Evolutionary conservation across 805 yeast species (phyloP), one percentile per base, ranked within the genome.

Genomic region (Phaffomyces thermotolerans): DNA sequence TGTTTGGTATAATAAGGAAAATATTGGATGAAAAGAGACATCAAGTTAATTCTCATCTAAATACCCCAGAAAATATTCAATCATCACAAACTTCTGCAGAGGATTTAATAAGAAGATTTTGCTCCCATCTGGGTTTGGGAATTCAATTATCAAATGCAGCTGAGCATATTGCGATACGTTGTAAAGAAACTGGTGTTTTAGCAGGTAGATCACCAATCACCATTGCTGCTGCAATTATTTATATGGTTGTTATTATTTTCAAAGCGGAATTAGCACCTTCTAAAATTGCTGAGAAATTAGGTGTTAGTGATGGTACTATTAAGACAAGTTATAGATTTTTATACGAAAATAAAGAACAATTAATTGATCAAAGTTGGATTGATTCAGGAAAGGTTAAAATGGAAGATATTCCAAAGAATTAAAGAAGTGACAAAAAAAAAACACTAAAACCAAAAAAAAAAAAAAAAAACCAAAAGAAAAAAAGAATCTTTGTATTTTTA

Each of bases 171-270:
- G 96, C 97, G 3, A 79, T 88, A 59, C 75, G 83, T 52, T 88
- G 95, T 57, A 85, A 87, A 59, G 95, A 86, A 49, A 82, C 84
- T 49, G 96, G 97, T 44, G 95, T 91, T 33, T 72, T 93, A 57
- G 97, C 95, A 15, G 98, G 99, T 56, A 77, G 96, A 53, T 86
- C 96, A 4, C 99, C 99, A 25, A 90, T 90, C 43, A 91, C 99
- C 32, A 88, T 93, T 58, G 97, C 98, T 0, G 98, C 98, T 8
- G 95, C 97, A 1, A 95, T 93, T 6, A 91, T 93, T 39, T 93
- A 91, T 66, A 82, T 93, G 85, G 86, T 96, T 7, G 84, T 91
- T 4, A 69, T 86, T n/a, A 67, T 93, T n/a, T 90, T 90, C 61
- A 84, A 84, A 37, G 81, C 82, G 31, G 84, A 79, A 41, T 69